A percentile compares a stretch with the other conserved stretches of the same genome.
These are phyloP conservation scores for Phytophthora pini DNA, from an alignment of 352 stramenopile species.

Conservation along the genomic window DNA sequence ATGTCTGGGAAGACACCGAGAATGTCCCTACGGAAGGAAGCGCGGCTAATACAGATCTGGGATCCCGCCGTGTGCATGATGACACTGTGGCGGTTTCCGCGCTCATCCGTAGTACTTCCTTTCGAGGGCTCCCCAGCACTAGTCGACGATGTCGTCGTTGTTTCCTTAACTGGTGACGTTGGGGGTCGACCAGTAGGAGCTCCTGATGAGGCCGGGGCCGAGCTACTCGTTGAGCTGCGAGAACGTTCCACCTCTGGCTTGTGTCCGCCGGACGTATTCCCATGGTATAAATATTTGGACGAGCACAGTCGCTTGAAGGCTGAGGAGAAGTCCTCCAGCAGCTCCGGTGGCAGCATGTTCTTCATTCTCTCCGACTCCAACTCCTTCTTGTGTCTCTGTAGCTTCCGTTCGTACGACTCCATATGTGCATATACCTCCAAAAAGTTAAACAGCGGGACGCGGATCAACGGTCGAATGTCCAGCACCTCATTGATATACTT, in stretches of 20 bases:
- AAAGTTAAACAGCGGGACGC: constrained; percentile 90
- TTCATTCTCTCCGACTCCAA: constrained; percentile 90
- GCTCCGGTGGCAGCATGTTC: constrained; percentile 67
- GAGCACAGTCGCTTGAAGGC: constrained; percentile 86
- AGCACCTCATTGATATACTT: constrained; percentile 91
- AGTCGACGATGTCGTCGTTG: constrained; percentile 24
- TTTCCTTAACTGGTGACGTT: constrained; percentile 58
- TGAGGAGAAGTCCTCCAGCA: constrained; percentile 73
- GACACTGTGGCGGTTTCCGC: constrained; percentile 46
- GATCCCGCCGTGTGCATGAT: constrained; percentile 75
- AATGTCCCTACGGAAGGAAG: constrained; percentile 86
- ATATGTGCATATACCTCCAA: constrained; percentile 89
- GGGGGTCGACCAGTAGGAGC: constrained; percentile 28
- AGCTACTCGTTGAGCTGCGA: constrained; percentile 26
- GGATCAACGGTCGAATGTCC: constrained; percentile 80
- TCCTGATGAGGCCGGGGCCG: constrained; percentile 27
- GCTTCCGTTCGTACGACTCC: constrained; percentile 87
- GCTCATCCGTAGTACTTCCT: constrained; percentile 51
- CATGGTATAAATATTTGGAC: constrained; percentile 86
- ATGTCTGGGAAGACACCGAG: constrained; percentile 91
- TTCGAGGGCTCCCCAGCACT: constrained; percentile 29
- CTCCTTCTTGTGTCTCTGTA: constrained; percentile 88
- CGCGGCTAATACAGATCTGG: constrained; percentile 82
- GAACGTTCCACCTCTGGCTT: constrained; percentile 41
- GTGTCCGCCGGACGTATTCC: constrained; percentile 33